Base-by-base conservation (phyloP, 805 yeast genomes). In the Pichia rugopelliculosa region DNA sequence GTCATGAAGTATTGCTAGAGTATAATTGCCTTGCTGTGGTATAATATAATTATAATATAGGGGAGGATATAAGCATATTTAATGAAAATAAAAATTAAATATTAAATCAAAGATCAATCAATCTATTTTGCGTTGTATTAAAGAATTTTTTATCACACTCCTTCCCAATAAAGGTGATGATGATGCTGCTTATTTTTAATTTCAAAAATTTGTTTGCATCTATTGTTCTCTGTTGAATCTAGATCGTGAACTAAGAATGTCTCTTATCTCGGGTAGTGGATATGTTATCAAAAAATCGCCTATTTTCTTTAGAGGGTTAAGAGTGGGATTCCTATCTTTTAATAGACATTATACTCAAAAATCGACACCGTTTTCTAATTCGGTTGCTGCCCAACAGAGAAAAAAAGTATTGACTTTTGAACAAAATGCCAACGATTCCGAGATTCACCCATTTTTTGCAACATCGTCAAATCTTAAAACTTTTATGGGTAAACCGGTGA, bases 391-490 rank as follows among this genome's bases (percentile, higher is more conserved):
- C 2, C 53, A 48, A 21, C 51, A 43, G 12, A 48, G 53, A 25
- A 50, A 50, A 21, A 47, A 45, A 36, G 39, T 50, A 3, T 40
- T 53, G n/a, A 52, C 54, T 3, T 52, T 45, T 39, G 50, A 52
- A 45, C 45, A 21, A 17, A 23, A n/a, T 21, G 10, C 36, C 12
- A 43, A 20, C 9, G 53, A 47, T 21, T 40, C 51, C 15, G 40
- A 44, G n/a, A 51, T 56, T n/a, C 52, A 55, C 40, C 51, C 53
- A 1, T 44, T 51, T 2, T 56, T 53, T 41, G 53, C 51, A 6
- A 54, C 50, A 10, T 20, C 47, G 3, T 40, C 46, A 3, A 45
- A 47, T 15, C 18, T 48, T 7, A 40, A 42, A 2, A 27, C 22
- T 3, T 56, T 44, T 36, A 23, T 48, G 26, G 44, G 27, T 7